These are phyloP conservation scores for Diplotaxis tenuifolia DNA, from an alignment of 345 rosid species.

Conservation along the genomic window DNA sequence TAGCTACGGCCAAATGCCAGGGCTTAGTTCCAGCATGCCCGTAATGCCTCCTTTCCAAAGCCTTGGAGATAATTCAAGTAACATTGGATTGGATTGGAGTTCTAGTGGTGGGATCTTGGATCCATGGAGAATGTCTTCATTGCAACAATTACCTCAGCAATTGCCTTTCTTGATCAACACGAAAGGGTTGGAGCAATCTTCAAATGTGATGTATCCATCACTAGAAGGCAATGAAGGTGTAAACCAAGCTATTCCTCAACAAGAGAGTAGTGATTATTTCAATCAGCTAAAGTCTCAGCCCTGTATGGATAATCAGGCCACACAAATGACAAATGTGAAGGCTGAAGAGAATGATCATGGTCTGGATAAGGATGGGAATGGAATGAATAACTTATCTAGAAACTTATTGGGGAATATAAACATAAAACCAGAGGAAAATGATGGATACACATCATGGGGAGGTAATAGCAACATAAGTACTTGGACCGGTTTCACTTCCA, in stretches of 20 bases:
- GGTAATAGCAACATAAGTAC: conserved; percentile 21
- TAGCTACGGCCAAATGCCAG: conserved; percentile 18
- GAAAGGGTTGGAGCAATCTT: conserved; percentile 22
- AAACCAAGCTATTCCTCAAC: conserved; percentile 10
- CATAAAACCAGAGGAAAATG: conserved; percentile 15
- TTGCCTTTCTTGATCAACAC: conserved; percentile 34
- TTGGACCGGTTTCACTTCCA: conserved; percentile 29
- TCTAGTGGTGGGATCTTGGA: conserved; percentile 26
- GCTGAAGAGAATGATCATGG: conserved; percentile 30
- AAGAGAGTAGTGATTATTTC: conserved; percentile 10
- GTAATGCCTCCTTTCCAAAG: conserved; percentile 23
- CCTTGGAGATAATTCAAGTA: conserved; percentile 24
- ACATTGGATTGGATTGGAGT: conserved; percentile 26
- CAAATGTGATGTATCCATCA: conserved; percentile 24
- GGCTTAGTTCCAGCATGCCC: conserved; percentile 23
- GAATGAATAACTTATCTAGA: conserved; percentile 30
- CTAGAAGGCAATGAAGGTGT: conserved; percentile 21
- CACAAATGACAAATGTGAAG: conserved; percentile 2
- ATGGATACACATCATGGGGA: conserved; percentile 34
- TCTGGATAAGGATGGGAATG: conserved; percentile 3
- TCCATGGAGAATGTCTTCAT: conserved; percentile 31
- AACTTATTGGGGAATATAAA: conserved; percentile 34
- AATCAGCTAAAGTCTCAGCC: conserved; percentile 31
- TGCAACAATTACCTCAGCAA: conserved; percentile 36
- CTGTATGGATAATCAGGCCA: conserved; percentile 2